Conservation (phyloP, 352 stramenopile species). For the Pseudoperonospora humuli region DNA sequence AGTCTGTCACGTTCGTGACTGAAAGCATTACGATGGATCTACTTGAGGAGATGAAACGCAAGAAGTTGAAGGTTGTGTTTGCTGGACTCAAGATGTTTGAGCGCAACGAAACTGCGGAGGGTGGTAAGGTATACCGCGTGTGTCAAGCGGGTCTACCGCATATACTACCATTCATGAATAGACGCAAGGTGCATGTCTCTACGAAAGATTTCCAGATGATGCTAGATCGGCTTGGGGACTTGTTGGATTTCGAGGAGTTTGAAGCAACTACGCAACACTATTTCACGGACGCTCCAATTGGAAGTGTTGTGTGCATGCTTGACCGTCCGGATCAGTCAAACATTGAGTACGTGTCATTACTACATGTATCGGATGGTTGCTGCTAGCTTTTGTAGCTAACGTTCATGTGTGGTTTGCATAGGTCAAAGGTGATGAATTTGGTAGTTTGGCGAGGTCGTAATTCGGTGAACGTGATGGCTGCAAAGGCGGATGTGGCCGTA, state of each 20-base stretch:
- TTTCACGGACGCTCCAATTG: slow-evolving; percentile 52
- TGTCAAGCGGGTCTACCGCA: slow-evolving; percentile 83
- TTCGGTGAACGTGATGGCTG: slow-evolving; percentile 82
- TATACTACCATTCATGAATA: slow-evolving; percentile 76
- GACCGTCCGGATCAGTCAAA: slow-evolving; percentile 45
- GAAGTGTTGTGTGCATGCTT: slow-evolving; percentile 73
- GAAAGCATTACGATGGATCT: slow-evolving; percentile 77
- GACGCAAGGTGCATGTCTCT: slow-evolving; percentile 57
- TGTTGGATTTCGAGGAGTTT: slow-evolving; percentile 82
- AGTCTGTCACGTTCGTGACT: slow-evolving; percentile 81
- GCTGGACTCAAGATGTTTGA: slow-evolving; percentile 91
- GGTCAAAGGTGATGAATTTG: slow-evolving; percentile 76
- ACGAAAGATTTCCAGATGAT: slow-evolving; percentile 79
- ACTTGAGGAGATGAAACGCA: slow-evolving; percentile 77
- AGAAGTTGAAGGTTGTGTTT: slow-evolving; percentile 87
- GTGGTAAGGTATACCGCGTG: slow-evolving; percentile 79
- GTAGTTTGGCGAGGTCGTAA: slow-evolving; percentile 82
- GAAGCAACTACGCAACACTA: slow-evolving; percentile 37
- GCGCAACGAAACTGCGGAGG: slow-evolving; percentile 64
- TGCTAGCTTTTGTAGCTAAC: slow-evolving; percentile 8
- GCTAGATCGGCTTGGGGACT: slow-evolving; percentile 70
- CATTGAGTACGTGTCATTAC: slow-evolving; percentile 47
- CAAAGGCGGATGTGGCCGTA: slow-evolving; percentile 70
- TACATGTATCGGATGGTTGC: not conserved
- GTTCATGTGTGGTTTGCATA: slow-evolving; percentile 17